Percentiles rank a stretch among this genome's conserved stretches.
phyloP scores from a whole-genome alignment of 176 grass and related monocot species.

The Dactylis glomerata region DNA sequence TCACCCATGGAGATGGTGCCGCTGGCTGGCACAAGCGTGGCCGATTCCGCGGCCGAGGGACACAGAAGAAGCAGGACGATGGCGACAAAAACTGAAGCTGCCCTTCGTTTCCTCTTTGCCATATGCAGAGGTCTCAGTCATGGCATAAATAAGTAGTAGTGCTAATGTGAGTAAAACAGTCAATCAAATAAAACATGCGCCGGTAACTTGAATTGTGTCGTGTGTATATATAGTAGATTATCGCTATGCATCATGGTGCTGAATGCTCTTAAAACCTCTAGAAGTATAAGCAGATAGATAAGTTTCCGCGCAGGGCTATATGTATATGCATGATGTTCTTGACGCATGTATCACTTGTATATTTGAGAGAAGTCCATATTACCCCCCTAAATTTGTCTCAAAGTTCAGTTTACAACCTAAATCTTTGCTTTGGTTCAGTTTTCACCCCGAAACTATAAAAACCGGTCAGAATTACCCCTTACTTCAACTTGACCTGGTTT shows the following conservation, averaged over 20 bases:
- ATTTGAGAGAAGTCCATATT: neutral
- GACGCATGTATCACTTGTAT: no score
- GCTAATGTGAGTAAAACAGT: neutral
- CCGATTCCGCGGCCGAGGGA: neutral
- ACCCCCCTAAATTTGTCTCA: neutral
- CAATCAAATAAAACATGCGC: neutral
- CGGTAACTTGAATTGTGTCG: neutral
- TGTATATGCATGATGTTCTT: no score
- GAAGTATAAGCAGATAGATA: no score
- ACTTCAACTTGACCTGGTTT: neutral
- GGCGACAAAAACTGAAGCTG: conserved; percentile 21
- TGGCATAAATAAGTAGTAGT: neutral
- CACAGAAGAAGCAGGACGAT: conserved; percentile 5
- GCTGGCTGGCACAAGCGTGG: conserved; percentile 43
- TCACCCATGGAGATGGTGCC: neutral
- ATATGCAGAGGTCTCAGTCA: neutral
- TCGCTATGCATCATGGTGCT: neutral
- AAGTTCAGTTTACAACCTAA: neutral
- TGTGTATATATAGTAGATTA: neutral
- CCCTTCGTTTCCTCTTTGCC: neutral
- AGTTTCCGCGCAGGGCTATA: no score
- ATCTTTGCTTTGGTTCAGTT: neutral
- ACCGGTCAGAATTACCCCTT: neutral
- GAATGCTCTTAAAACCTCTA: neutral
- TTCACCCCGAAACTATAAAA: neutral